These are phyloP conservation scores for Lithohypha guttulata DNA, from an alignment of 2,329 filamentous ascomycete genomes.

Conservation along the genomic window DNA sequence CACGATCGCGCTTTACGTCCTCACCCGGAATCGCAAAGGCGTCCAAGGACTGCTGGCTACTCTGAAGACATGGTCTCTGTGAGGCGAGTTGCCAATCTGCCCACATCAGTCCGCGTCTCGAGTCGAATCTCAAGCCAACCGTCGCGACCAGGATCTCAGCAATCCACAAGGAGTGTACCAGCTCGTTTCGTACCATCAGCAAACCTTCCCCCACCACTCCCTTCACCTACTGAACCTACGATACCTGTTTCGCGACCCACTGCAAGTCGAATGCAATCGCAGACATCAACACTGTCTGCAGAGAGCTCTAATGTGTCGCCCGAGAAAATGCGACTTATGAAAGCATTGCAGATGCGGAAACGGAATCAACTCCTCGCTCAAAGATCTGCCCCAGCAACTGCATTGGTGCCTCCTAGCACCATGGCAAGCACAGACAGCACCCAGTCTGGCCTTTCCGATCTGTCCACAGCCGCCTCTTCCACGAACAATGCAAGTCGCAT, in stretches of 20 bases:
- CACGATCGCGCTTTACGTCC: slow-evolving; percentile 82
- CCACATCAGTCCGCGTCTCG: slow-evolving; percentile 63
- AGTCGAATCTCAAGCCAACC: slow-evolving; percentile 30
- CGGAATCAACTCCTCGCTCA: slow-evolving; percentile 50
- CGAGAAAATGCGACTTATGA: slow-evolving; percentile 87
- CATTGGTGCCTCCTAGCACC: neutral
- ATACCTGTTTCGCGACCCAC: slow-evolving; percentile 11
- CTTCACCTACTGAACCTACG: slow-evolving; percentile 14
- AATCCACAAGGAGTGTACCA: slow-evolving; percentile 35
- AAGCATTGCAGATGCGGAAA: slow-evolving; percentile 81
- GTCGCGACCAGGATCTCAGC: slow-evolving; percentile 36
- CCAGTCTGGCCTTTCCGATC: neutral
- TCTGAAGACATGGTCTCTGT: slow-evolving; percentile 33
- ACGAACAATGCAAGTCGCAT: neutral
- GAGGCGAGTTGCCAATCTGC: slow-evolving; percentile 67
- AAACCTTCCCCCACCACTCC: slow-evolving; percentile 16
- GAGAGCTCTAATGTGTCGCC: slow-evolving; percentile 49
- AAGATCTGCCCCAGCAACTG: slow-evolving; percentile 12
- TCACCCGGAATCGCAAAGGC: slow-evolving; percentile 52
- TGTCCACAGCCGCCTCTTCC: neutral
- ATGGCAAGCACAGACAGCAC: slow-evolving; percentile 5
- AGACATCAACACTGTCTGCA: slow-evolving; percentile 13
- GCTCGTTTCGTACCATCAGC: slow-evolving; percentile 18
- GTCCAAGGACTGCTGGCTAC: slow-evolving; percentile 48
- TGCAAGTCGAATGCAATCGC: slow-evolving; percentile 13